These are phyloP conservation scores for Boletus insuetus DNA, from an alignment of 768 basidiomycete genomes.

Conservation along the genomic window DNA sequence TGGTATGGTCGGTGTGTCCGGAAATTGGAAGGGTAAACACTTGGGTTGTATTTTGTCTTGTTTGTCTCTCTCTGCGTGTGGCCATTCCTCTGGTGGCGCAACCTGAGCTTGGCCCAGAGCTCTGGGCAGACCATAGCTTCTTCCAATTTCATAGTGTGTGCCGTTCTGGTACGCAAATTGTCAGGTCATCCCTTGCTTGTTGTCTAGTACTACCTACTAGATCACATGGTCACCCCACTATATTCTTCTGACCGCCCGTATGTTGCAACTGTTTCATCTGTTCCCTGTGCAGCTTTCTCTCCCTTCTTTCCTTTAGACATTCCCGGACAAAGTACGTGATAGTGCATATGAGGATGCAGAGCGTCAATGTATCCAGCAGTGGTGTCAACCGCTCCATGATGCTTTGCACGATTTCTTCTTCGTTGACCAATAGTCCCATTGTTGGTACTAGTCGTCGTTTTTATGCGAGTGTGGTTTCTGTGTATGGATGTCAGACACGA, in stretches of 20 bases:
- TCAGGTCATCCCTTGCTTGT: not conserved
- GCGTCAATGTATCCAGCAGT: slow-evolving; percentile 2
- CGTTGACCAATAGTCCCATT: slow-evolving; percentile 23
- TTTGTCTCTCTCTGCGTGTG: not conserved
- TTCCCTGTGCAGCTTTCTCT: slow-evolving; percentile 14
- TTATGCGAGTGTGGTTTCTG: not conserved
- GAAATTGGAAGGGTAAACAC: not conserved
- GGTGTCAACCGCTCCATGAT: slow-evolving; percentile 13
- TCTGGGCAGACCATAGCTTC: too few relatives aligned
- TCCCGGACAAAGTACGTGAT: slow-evolving; percentile 16
- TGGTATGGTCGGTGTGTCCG: slow-evolving; percentile 5
- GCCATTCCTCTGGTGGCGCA: too few relatives aligned
- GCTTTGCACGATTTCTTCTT: slow-evolving; percentile 9
- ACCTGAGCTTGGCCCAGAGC: too few relatives aligned
- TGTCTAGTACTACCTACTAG: not conserved
- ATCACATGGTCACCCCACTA: not conserved
- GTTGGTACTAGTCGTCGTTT: not conserved
- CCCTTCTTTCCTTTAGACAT: slow-evolving; percentile 19
- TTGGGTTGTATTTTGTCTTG: slow-evolving; percentile 10
- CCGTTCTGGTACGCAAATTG: too few relatives aligned
- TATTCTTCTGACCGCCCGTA: not conserved
- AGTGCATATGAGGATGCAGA: slow-evolving; percentile 18
- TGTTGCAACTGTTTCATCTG: slow-evolving; percentile 11
- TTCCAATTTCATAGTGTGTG: too few relatives aligned
- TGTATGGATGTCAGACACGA: not conserved